Evolutionary conservation across 129 eudicot genomes (phyloP).

Genomic region (Artemisia argyi): DNA sequence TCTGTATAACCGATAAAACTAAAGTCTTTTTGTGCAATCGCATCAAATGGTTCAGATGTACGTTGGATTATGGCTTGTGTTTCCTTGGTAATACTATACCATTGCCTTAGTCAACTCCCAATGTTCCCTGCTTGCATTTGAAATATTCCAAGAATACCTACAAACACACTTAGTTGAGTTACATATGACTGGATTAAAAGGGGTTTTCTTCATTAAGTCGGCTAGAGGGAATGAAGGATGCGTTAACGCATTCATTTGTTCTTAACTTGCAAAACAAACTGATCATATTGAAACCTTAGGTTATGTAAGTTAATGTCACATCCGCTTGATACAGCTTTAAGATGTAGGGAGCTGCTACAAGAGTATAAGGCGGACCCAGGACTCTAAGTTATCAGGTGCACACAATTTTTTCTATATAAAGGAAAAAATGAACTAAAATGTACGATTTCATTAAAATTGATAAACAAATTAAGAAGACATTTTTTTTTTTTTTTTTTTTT

Average conservation of each 20-base stretch:
- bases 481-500: too few relatives aligned
- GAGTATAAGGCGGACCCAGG: too few relatives aligned
- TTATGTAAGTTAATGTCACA: not conserved
- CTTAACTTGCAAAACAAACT: too few relatives aligned
- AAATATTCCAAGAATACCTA: not conserved
- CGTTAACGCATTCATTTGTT: too few relatives aligned
- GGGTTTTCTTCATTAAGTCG: not conserved
- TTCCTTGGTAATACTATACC: not conserved
- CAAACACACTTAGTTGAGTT: not conserved
- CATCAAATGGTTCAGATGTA: not conserved
- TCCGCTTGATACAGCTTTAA: too few relatives aligned
- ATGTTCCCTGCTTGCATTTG: constrained; percentile 3
- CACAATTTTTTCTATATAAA: too few relatives aligned
- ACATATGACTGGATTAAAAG: not conserved
- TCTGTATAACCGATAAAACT: not conserved
- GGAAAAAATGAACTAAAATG: too few relatives aligned
- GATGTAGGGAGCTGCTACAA: too few relatives aligned
- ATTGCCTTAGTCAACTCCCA: not conserved
- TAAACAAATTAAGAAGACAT: too few relatives aligned
- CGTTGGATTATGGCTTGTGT: not conserved
- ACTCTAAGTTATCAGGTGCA: too few relatives aligned
- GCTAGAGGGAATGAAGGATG: not conserved
- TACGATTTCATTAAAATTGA: too few relatives aligned
- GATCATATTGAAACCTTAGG: not conserved
- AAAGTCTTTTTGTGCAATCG: not conserved